Evolutionary conservation across 176 grass and related monocot genomes (phyloP), one percentile per base, ranked within the genome.

Genomic region (Rhynchospora pubera): DNA sequence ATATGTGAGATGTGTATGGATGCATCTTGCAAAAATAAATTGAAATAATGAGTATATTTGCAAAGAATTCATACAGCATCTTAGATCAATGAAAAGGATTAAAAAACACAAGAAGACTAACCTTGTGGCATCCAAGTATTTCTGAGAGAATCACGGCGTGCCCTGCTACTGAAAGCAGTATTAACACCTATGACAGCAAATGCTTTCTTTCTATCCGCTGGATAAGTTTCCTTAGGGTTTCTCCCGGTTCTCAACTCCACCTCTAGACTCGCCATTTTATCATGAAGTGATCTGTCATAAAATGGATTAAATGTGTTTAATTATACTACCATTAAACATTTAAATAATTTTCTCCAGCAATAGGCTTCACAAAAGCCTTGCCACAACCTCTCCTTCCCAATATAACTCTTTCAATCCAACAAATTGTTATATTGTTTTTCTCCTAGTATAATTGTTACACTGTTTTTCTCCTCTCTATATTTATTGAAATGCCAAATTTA

Each of bases 121-220:
- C 79, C 85, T 87, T 72, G 47, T 32, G 92, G 92, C 24, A 94
- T 87, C 92, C 92, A 94, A 24, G 92, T 94, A 72, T 89, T 81
- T 0, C 93, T 86, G 13, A 94, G 83, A 57, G 90, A 94, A 82
- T 94, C 81, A 1, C 90, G 87, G 0, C 93, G 87, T 68, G 47
- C 77, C 80, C 89, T 90, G 83, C 93, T 94, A 84, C 89, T 91
- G 87, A 94, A 91, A 9, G 87, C 89, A 44, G 92, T 94, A 88
- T 94, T 94, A 72, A 94, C 88, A 47, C 92, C 92, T 16, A 94
- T 76, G 21, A 94, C 87, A 11, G 84, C 85, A 79, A 88, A 90
- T 23, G 70, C 90, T 79, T 81, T 94, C 7, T 88, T 88, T 12
- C 84, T 86, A n/a, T 48, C 85, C 26, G 68, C 65, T 3, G 83